Conservation (phyloP, 257 asterid genomes). For the Solanum commersonii region DNA sequence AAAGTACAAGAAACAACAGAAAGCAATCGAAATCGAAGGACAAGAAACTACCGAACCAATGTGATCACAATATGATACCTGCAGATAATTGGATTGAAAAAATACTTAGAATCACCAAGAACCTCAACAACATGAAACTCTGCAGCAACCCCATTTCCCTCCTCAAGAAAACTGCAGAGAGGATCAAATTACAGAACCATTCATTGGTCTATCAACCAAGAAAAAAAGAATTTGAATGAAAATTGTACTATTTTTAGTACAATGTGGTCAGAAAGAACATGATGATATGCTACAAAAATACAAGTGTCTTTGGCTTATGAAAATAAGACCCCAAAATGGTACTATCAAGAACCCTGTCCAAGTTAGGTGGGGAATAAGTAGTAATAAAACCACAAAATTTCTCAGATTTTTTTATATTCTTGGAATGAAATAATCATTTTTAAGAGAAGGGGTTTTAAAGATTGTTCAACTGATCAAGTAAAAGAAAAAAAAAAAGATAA, state of each 20-base stretch:
- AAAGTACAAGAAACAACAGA: not conserved
- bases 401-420: not conserved
- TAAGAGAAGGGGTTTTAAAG: conserved; percentile 5
- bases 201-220: conserved; percentile 9
- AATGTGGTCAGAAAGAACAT: conserved; percentile 22
- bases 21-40: too few relatives aligned
- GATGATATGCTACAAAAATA: conserved; percentile 13
- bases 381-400: not conserved
- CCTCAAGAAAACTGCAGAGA: conserved; percentile 4
- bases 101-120: conserved; percentile 21
- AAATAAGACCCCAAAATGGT: conserved; percentile 28
- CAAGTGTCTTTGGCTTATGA: conserved; percentile 3
- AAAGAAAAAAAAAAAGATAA: not conserved
- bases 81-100: conserved; percentile 47
- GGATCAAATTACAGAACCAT: conserved; percentile 21
- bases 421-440: conserved; percentile 25
- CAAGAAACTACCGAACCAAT: not conserved
- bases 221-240: conserved; percentile 6
- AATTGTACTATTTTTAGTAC: conserved; percentile 1
- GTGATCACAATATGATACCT: conserved; percentile 37
- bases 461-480: conserved; percentile 21
- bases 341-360: conserved; percentile 3
- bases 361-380: not conserved
- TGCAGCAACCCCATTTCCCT: conserved; percentile 40
- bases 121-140: conserved; percentile 18